Conservation (phyloP, 495 filamentous ascomycete genomes). For the Oleoguttula mirabilis region DNA sequence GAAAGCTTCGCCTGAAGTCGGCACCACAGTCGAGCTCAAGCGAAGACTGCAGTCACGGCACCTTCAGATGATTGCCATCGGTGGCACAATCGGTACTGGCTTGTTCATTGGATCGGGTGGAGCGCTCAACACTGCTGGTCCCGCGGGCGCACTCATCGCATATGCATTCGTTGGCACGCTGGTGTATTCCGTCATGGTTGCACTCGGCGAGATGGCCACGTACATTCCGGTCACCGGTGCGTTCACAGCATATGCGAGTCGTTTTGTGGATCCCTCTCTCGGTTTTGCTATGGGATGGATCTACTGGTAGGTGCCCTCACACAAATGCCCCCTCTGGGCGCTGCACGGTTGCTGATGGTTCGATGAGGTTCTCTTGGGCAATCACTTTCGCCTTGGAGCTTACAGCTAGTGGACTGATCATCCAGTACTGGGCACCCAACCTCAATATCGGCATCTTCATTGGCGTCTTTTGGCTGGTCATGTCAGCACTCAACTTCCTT, state of each 20-base stretch:
- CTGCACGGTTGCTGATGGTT: background rate
- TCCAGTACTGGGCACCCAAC: slow-evolving; percentile 35
- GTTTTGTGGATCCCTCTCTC: slow-evolving; percentile 51
- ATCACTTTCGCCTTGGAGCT: slow-evolving; percentile 20
- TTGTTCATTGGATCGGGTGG: slow-evolving; percentile 29
- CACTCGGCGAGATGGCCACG: slow-evolving; percentile 57
- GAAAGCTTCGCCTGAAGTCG: slow-evolving; percentile 1
- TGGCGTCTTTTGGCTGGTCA: slow-evolving; percentile 27
- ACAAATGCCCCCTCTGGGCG: slow-evolving; percentile 2
- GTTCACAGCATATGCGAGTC: slow-evolving; percentile 23
- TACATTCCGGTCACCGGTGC: slow-evolving; percentile 50
- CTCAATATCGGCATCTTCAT: slow-evolving; percentile 34
- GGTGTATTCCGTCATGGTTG: slow-evolving; percentile 48
- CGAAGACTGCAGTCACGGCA: slow-evolving; percentile 26
- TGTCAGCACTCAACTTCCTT: slow-evolving; percentile 27
- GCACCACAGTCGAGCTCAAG: slow-evolving; percentile 13
- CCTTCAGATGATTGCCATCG: slow-evolving; percentile 32
- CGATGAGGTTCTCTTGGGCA: slow-evolving; percentile 14
- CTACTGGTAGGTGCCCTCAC: too few relatives aligned
- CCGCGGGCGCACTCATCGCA: slow-evolving; percentile 31
- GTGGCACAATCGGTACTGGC: slow-evolving; percentile 30
- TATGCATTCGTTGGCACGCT: slow-evolving; percentile 43
- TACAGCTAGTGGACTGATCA: slow-evolving; percentile 36
- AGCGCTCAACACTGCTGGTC: slow-evolving; percentile 27
- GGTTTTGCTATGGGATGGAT: slow-evolving; percentile 50